Percentiles rank a stretch among this genome's conserved stretches.
Conservation (phyloP, 345 rosid genomes). For the Excoecaria agallocha region DNA sequence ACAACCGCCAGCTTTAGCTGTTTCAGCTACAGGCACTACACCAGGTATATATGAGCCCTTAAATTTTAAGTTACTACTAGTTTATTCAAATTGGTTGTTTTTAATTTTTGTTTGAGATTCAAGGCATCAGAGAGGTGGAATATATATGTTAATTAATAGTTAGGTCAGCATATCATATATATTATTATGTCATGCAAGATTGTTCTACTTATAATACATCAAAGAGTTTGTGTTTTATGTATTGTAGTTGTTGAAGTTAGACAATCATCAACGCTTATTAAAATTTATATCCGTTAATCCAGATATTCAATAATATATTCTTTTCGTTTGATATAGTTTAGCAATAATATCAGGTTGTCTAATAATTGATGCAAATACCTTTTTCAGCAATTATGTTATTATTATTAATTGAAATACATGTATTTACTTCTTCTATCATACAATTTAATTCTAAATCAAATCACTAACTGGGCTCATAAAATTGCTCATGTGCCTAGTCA, state of each 20-base stretch:
- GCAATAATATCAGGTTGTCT: not conserved
- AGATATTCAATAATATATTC: not conserved
- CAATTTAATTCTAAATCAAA: no score
- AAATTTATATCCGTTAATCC: not conserved
- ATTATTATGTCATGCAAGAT: not conserved
- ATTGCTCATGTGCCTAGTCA: no score
- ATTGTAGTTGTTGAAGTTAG: not conserved
- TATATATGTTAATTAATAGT: not conserved
- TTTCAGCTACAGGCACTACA: slow-evolving; percentile 10
- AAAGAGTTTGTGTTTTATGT: not conserved
- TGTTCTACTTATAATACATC: not conserved
- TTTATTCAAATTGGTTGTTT: not conserved
- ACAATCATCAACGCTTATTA: no score
- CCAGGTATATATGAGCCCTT: slow-evolving; percentile 5
- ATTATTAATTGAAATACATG: not conserved
- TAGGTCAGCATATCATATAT: not conserved
- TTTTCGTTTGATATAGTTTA: not conserved
- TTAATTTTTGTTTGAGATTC: not conserved
- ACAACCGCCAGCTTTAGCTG: not conserved
- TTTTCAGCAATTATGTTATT: not conserved
- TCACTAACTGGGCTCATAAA: no score
- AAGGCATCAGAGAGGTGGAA: not conserved
- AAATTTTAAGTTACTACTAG: not conserved
- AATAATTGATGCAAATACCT: not conserved
- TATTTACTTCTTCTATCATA: not conserved